phyloP scores from a whole-genome alignment of 2,329 filamentous ascomycete species.

The Penicillium sp. region DNA sequence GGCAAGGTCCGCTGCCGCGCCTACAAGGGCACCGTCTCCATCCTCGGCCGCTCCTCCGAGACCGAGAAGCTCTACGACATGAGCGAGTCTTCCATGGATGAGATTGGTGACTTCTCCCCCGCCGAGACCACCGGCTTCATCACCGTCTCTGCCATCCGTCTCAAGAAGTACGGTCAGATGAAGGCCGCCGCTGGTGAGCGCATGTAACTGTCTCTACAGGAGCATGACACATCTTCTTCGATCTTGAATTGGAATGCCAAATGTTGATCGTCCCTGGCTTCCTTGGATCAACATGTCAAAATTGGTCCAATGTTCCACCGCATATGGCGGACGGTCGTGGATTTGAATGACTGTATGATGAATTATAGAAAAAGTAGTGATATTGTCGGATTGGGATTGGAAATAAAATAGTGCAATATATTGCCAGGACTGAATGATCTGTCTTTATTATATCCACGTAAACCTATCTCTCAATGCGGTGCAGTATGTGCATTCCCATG shows the following conservation, averaged over 20 bases:
- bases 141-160: slow-evolving; percentile 32
- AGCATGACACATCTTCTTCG: slow-evolving; percentile 5
- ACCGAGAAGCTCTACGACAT: slow-evolving; percentile 68
- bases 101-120: slow-evolving; percentile 64
- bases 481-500: slow-evolving; percentile 4
- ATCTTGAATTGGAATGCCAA: slow-evolving; percentile 12
- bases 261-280: slow-evolving; percentile 26
- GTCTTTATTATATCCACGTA: not conserved
- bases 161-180: slow-evolving; percentile 46
- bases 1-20: slow-evolving; percentile 59
- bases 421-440: not conserved
- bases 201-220: slow-evolving; percentile 18
- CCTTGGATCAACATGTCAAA: slow-evolving; percentile 6
- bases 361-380: slow-evolving; percentile 20
- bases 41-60: slow-evolving; percentile 53
- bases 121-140: slow-evolving; percentile 64
- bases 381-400: slow-evolving; percentile 9
- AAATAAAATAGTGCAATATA: slow-evolving; percentile 5
- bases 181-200: slow-evolving; percentile 38
- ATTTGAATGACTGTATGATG: slow-evolving; percentile 28
- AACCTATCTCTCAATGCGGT: not conserved
- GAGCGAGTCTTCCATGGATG: slow-evolving; percentile 66
- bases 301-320: slow-evolving; percentile 9
- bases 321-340: slow-evolving; percentile 13
- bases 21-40: slow-evolving; percentile 63